Evolutionary conservation across 1,284 basidiomycete genomes (phyloP), one percentile per base, ranked within the genome.

Genomic region (Heterobasidion occidentale): DNA sequence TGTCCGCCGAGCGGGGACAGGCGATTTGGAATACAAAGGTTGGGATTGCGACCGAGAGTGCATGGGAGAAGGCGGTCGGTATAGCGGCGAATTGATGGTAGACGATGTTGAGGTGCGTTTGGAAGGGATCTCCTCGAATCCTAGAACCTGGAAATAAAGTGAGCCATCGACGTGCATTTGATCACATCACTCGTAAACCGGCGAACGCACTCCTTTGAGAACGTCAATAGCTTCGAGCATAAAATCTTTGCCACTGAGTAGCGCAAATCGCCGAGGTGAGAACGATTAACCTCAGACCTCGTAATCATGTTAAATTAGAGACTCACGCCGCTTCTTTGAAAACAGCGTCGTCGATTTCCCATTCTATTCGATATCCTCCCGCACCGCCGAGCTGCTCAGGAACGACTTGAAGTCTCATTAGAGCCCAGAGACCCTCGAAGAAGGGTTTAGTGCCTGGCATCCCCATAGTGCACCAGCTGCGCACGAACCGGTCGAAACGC

Each of bases 321-420:
- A 80, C 88, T 76, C 75, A 89, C 88, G 86, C 88, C 63, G 88
- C 79, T 70, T 91, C 88, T 66, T 88, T 88, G 71, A 90, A 88
- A 35, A 91, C 86, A 36, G 88, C 88, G 71, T 91, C 88, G 67
- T 91, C 89, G 44, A 91, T 75, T 71, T 89, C 85, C 88, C 88
- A 91, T 67, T 85, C 77, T 57, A 90, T 82, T 64, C 76, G 75
- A 63, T 74, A 74, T 51, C 69, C 68, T 48, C 87, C 88, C 53
- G 88, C 86, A 58, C 89, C 89, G 54, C 88, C 88, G 46, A 88
- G 74, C 51, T 80, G 75, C 64, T 84, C 79, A 56, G 88, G 86
- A 48, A 90, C 75, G 20, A 82, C 79, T 66, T 89, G 86, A 35
- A 91, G 71, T 62, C 88, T 77, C 77, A 91, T 79, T 63, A 86